These are phyloP conservation scores for Flaveria brownii DNA, from an alignment of 129 eudicot genomes.

Conservation along the genomic window DNA sequence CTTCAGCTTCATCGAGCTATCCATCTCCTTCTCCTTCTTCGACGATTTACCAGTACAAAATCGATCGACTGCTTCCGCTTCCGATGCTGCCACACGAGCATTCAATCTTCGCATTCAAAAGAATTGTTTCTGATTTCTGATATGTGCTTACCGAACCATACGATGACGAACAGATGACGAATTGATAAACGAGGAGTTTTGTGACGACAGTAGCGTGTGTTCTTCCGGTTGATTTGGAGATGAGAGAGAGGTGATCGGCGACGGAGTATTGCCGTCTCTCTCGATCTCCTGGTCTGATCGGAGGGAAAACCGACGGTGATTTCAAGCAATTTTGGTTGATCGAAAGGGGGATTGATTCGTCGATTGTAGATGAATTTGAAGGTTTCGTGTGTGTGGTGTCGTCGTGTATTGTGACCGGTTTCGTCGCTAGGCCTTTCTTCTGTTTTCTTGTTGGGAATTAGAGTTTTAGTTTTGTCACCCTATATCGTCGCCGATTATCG, in stretches of 20 bases:
- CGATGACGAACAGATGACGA: slow-evolving; percentile 20
- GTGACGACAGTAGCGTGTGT: slow-evolving; percentile 24
- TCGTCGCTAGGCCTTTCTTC: slow-evolving; percentile 29
- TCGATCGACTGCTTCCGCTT: slow-evolving; percentile 25
- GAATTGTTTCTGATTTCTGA: neutral
- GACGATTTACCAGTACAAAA: neutral
- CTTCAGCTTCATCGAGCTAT: slow-evolving; percentile 49
- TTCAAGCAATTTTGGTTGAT: slow-evolving; percentile 28
- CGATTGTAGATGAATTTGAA: slow-evolving; percentile 23
- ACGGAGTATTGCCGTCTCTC: slow-evolving; percentile 32
- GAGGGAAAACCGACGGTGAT: slow-evolving; percentile 39
- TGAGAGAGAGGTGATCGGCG: slow-evolving; percentile 36
- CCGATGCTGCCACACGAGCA: slow-evolving; percentile 45
- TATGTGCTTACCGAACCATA: slow-evolving; percentile 41
- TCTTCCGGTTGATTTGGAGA: slow-evolving; percentile 34
- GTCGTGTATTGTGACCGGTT: slow-evolving; percentile 31
- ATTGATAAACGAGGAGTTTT: slow-evolving; percentile 5
- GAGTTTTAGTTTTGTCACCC: neutral
- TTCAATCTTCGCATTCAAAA: slow-evolving; percentile 83
- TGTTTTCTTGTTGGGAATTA: neutral
- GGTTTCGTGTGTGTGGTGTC: slow-evolving; percentile 16
- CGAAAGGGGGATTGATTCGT: neutral
- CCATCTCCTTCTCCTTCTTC: slow-evolving; percentile 36
- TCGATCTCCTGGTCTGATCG: slow-evolving; percentile 41
- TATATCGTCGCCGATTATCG: neutral